These are phyloP conservation scores for Centrapalus pauciflorus DNA, from an alignment of 129 eudicot species.

Conservation along the genomic window DNA sequence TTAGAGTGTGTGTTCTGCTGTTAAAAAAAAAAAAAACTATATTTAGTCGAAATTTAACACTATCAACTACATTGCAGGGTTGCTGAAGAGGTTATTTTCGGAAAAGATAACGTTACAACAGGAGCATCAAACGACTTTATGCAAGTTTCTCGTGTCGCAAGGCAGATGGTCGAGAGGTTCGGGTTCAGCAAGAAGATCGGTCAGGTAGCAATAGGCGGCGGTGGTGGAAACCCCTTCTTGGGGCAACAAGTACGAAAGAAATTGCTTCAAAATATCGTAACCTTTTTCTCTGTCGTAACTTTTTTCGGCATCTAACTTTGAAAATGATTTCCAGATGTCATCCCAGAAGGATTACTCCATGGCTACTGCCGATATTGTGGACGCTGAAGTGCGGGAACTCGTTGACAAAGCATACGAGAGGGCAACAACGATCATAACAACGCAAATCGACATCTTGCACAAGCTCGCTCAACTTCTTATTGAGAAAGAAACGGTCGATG, in stretches of 20 bases:
- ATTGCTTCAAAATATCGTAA: not conserved
- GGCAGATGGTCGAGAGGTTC: conserved; percentile 97
- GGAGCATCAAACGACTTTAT: conserved; percentile 96
- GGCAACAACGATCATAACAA: conserved; percentile 66
- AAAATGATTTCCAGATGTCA: conserved; percentile 68
- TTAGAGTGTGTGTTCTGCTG: no score
- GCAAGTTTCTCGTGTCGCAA: conserved; percentile 97
- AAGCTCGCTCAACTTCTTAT: conserved; percentile 88
- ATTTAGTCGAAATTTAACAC: no score
- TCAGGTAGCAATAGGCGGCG: conserved; percentile 84
- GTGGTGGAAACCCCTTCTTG: conserved; percentile 93
- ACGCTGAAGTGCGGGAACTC: conserved; percentile 84
- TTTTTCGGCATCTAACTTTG: not conserved
- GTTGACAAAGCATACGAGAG: conserved; percentile 78
- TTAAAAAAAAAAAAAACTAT: no score
- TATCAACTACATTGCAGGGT: conserved; percentile 43
- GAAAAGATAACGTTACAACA: conserved; percentile 80
- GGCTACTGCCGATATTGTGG: conserved; percentile 98
- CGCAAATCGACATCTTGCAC: conserved; percentile 89
- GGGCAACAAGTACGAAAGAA: conserved; percentile 67
- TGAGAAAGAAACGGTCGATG: conserved; percentile 94
- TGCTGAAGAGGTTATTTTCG: conserved; percentile 90
- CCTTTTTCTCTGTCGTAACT: not conserved
- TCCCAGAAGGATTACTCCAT: conserved; percentile 97
- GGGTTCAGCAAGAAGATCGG: conserved; percentile 98